Conservation (phyloP, 176 grass and related monocot genomes). For the Cymbopogon citratus region DNA sequence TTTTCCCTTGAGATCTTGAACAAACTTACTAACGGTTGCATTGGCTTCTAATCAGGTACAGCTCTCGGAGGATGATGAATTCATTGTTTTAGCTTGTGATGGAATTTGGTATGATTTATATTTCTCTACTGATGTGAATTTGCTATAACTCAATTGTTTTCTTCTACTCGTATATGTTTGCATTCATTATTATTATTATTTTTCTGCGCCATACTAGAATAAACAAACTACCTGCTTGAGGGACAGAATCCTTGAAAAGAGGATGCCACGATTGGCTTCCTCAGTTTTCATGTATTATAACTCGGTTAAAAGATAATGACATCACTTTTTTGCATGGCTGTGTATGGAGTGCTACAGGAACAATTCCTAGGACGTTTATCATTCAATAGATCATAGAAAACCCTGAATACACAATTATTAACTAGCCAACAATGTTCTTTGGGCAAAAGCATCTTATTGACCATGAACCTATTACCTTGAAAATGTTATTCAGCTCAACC, state of each 20-base stretch:
- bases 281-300: slow-evolving; percentile 2
- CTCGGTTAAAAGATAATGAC: neutral
- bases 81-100: slow-evolving; percentile 87
- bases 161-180: neutral
- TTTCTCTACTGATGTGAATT: neutral
- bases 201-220: neutral
- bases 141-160: neutral
- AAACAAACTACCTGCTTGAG: neutral
- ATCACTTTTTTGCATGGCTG: neutral
- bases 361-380: neutral
- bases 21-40: slow-evolving; percentile 6
- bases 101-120: slow-evolving; percentile 70
- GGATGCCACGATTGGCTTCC: neutral
- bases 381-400: neutral
- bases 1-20: neutral
- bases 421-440: neutral
- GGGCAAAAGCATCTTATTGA: neutral
- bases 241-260: neutral
- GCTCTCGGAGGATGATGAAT: slow-evolving; percentile 90
- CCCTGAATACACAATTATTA: neutral
- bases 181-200: neutral
- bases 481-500: neutral
- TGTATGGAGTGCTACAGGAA: neutral
- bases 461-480: neutral
- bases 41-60: slow-evolving; percentile 51